Base-by-base conservation (phyloP, 768 basidiomycete species). In the Terana coerulea region DNA sequence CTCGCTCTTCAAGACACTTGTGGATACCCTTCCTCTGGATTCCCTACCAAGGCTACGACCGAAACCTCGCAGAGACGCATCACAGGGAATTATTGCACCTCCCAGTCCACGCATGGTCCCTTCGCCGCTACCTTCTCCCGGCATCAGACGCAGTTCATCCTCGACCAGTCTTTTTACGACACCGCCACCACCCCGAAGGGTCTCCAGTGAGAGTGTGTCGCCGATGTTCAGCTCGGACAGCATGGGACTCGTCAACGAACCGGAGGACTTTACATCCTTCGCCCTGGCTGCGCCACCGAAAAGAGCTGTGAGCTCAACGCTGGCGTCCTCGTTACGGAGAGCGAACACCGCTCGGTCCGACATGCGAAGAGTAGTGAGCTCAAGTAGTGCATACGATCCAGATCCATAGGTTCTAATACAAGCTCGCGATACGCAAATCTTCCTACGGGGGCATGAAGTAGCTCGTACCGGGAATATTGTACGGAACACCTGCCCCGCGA, bases 71-170 rank as follows among this genome's bases (percentile, higher is more conserved):
- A 69, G 78, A n/a, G 72, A 75, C 31, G 70, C 76, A 6, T 72
- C 81, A 12, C 83, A 88, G 57, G 91, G 88, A 11, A 70, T 91
- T 47, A 81, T 92, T 52, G 81, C 86, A 0, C 85, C 85, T 12
- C 79, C 66, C 3, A 53, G 48, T 29, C 39, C 54, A 12, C 46
- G 50, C 1, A 57, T 50, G 9, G 12, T 51, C 12, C 47, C 43
- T 33, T 48, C 56, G 15, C 52, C 52, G 9, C 6, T 47, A 25
- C 52, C 59, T 19, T 59, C 59, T 9, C 63, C 56, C 17, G 55
- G 59, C 8, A 42, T 62, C 44, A 35, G 44, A 22, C 50, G 63
- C 24, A 51, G 57, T 14, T 44, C 57, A 1, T 49, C 55, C 1
- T 54, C 56, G 44, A 53, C 50, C 3, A 56, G 45, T 22, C 24